Conservation (phyloP, 108 stramenopile genomes). For the Cyclotella atomus region DNA sequence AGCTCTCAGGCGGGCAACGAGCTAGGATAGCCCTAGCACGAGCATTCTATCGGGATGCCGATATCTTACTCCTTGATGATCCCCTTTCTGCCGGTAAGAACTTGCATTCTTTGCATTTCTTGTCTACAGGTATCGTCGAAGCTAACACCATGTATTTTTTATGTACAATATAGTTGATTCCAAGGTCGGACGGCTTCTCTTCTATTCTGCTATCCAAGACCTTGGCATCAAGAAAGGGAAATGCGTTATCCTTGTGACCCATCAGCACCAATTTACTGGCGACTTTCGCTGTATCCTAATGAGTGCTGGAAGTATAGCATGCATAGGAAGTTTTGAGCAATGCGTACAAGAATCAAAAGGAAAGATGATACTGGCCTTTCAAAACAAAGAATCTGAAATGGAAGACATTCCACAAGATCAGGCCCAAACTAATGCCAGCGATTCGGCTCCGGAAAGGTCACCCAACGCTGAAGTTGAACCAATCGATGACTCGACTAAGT, state of each 20-base stretch:
- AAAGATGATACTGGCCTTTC: slow-evolving; percentile 28
- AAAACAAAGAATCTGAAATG: slow-evolving; percentile 24
- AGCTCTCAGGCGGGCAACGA: slow-evolving; percentile 93
- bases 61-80: slow-evolving; percentile 90
- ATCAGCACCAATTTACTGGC: slow-evolving; percentile 91
- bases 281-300: slow-evolving; percentile 79
- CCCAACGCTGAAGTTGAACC: background rate
- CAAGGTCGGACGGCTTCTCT: slow-evolving; percentile 81
- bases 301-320: slow-evolving; percentile 61
- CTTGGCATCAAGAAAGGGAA: slow-evolving; percentile 63
- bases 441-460: background rate
- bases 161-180: slow-evolving; percentile 57
- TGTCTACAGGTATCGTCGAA: too few relatives aligned
- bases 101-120: too few relatives aligned
- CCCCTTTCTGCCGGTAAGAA: slow-evolving; percentile 80
- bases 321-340: slow-evolving; percentile 70
- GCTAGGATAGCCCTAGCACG: slow-evolving; percentile 85
- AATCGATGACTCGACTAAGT: slow-evolving; percentile 1
- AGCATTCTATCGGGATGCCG: slow-evolving; percentile 75
- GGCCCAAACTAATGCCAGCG: background rate
- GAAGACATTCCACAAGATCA: slow-evolving; percentile 20
- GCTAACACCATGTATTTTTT: background rate
- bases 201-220: slow-evolving; percentile 75
- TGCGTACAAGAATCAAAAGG: slow-evolving; percentile 69
- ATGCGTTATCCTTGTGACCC: slow-evolving; percentile 89